These are phyloP conservation scores for Botrytis sinoallii DNA, from an alignment of 2,329 filamentous ascomycete species.

Conservation along the genomic window DNA sequence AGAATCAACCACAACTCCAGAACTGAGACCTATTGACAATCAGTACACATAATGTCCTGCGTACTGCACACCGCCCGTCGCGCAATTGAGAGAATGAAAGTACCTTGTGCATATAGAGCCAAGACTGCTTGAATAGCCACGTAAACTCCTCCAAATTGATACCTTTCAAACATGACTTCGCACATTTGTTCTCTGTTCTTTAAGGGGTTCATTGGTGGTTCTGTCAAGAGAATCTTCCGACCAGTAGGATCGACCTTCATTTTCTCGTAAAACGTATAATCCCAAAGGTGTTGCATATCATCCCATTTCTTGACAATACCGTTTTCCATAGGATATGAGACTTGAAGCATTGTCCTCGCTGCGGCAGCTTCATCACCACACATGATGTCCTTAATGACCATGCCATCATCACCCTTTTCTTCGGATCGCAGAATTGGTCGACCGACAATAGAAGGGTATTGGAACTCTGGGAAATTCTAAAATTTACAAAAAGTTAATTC, in stretches of 20 bases:
- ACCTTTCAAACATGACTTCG: conserved; percentile 98
- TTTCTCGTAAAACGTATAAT: conserved; percentile 98
- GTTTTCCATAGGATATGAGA: conserved; percentile 99
- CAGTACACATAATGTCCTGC: background rate
- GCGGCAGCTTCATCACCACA: conserved; percentile 97
- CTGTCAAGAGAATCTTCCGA: conserved; percentile 95
- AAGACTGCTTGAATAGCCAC: conserved; percentile 97
- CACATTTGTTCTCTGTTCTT: conserved; percentile 98
- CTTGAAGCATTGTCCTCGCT: conserved; percentile 94
- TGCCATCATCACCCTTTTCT: conserved; percentile 66
- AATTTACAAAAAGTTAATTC: conserved; percentile 21
- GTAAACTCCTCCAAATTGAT: conserved; percentile 94
- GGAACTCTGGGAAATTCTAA: conserved; percentile 97
- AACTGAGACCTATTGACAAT: conserved; percentile 65
- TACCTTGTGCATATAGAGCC: conserved; percentile 93
- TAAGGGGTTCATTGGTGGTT: conserved; percentile 96
- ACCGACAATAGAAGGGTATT: conserved; percentile 97
- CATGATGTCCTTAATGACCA: conserved; percentile 96
- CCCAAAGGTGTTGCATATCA: conserved; percentile 99
- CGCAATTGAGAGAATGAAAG: conserved; percentile 27
- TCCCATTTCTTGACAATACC: conserved; percentile 99
- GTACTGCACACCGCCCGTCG: conserved; percentile 18
- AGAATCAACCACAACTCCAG: conserved; percentile 96
- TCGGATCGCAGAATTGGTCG: conserved; percentile 96
- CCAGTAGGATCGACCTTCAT: conserved; percentile 86